Conservation (phyloP, 805 yeast genomes). For the Yarrowia phangngaensis region DNA sequence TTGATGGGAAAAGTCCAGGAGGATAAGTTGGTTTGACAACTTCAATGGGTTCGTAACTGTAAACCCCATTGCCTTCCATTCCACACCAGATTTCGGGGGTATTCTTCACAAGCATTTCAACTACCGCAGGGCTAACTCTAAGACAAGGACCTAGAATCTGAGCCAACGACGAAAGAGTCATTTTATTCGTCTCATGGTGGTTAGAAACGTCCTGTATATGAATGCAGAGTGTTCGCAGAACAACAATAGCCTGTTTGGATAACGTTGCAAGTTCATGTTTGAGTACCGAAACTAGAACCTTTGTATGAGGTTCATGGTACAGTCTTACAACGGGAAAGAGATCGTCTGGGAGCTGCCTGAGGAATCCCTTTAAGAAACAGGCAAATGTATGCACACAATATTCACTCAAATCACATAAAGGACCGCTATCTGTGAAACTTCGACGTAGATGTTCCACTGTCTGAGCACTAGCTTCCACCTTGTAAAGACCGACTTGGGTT, state of each 20-base stretch:
- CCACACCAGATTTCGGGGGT: conserved; percentile 24
- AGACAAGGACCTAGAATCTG: conserved; percentile 10
- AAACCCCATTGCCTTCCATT: conserved; percentile 10
- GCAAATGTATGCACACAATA: conserved; percentile 7
- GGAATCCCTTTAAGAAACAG: conserved; percentile 4
- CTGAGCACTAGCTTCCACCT: background rate
- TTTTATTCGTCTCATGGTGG: conserved; percentile 24
- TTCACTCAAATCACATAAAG: background rate
- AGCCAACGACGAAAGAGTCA: conserved; percentile 1
- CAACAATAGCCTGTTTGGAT: conserved; percentile 19
- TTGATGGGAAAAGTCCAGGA: conserved; percentile 8
- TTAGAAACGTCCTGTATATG: conserved; percentile 24
- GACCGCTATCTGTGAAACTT: conserved; percentile 9
- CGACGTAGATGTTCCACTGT: conserved; percentile 1
- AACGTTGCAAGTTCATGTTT: background rate
- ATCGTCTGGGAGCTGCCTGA: conserved; percentile 14
- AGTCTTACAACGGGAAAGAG: conserved; percentile 11
- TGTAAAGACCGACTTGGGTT: conserved; percentile 14
- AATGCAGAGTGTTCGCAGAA: conserved; percentile 2
- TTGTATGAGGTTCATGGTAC: conserved; percentile 2
- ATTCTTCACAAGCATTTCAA: conserved; percentile 3
- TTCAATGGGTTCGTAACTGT: conserved; percentile 11
- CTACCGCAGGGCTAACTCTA: background rate
- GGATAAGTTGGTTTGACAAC: background rate
- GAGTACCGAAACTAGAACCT: conserved; percentile 13